A percentile compares a stretch with the other conserved stretches of the same genome.
These are phyloP conservation scores for Pontederia paniculata DNA, from an alignment of 176 grass and related monocot species.

Conservation along the genomic window DNA sequence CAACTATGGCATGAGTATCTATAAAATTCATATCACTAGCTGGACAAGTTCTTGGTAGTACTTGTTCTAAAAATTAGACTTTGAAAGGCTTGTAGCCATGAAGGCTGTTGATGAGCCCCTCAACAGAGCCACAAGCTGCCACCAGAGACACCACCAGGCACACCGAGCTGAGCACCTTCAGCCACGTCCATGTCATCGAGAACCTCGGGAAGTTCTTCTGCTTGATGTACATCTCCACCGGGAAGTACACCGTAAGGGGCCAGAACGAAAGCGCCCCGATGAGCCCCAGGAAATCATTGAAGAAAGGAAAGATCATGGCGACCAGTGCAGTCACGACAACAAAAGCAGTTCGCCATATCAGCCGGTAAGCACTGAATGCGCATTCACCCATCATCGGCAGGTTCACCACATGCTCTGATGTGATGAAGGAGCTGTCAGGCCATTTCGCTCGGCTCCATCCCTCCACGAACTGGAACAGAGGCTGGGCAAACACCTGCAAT, in stretches of 20 bases:
- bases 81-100: conserved; percentile 48
- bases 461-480: conserved; percentile 66
- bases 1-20: too few relatives aligned
- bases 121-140: conserved; percentile 49
- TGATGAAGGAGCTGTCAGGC: conserved; percentile 36
- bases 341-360: conserved; percentile 52
- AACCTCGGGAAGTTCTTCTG: conserved; percentile 39
- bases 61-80: background rate
- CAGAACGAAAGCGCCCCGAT: conserved; percentile 83
- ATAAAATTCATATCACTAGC: too few relatives aligned
- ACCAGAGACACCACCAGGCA: conserved; percentile 56
- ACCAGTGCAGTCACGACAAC: conserved; percentile 46
- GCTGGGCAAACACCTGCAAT: conserved; percentile 79
- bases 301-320: conserved; percentile 77
- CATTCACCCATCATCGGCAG: conserved; percentile 28
- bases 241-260: conserved; percentile 94
- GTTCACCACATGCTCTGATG: conserved; percentile 28
- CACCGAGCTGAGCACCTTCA: conserved; percentile 45
- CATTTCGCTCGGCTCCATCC: conserved; percentile 23
- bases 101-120: conserved; percentile 50
- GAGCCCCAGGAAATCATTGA: conserved; percentile 79
- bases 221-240: conserved; percentile 77
- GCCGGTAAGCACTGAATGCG: conserved; percentile 38
- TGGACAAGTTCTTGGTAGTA: too few relatives aligned
- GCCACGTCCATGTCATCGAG: conserved; percentile 59